Evolutionary conservation across 1,139 yeast species (phyloP), one percentile per base, ranked within the genome.

Genomic region (Debaryomycetaceae sp.): DNA sequence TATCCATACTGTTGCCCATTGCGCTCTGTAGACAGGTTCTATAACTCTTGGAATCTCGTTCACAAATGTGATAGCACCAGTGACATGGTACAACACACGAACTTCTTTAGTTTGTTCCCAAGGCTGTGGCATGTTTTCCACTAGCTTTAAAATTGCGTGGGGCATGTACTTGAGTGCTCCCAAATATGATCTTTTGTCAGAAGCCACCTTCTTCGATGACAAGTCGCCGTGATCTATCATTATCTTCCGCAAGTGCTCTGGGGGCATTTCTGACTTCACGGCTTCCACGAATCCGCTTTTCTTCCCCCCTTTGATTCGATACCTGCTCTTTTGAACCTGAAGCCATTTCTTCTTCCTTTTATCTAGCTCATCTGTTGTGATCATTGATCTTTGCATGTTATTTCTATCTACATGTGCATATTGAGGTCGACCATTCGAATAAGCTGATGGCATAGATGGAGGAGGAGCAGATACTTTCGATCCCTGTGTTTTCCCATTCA

Each of bases 41-140:
- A 90, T 86, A 4, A 93, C 98, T 52, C 96, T 72, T 0, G 99
- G 98, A 4, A 80, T 76, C 60, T 93, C 98, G 59, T 93, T 85
- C 23, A 95, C 97, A 72, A 95, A 90, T 0, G 99, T 90, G 27
- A 95, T 87, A 11, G 99, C 98, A 13, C 99, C 99, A 0, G 95
- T 83, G 20, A 80, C 78, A 59, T 93, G 99, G 59, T 93, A 93
- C 38, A 93, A 65, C 6, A 93, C 98, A 49, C 80, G 82, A 9
- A 95, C 99, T 45, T 87, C 95, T 48, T 87, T 87, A 1, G 78
- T 71, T 48, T 81, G 80, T 62, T 95, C 98, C 99, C 99, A 95
- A 1, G 99, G 99, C 60, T 90, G 97, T 0, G 99, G 99, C 93
- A 95, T 93, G 57, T 90, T 91, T 58, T 95, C 99, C 41, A 95